Percentiles rank a stretch among this genome's conserved stretches.
Evolutionary conservation across 2,329 filamentous ascomycete species (phyloP).

Genomic region (Coleophoma cylindrospora): DNA sequence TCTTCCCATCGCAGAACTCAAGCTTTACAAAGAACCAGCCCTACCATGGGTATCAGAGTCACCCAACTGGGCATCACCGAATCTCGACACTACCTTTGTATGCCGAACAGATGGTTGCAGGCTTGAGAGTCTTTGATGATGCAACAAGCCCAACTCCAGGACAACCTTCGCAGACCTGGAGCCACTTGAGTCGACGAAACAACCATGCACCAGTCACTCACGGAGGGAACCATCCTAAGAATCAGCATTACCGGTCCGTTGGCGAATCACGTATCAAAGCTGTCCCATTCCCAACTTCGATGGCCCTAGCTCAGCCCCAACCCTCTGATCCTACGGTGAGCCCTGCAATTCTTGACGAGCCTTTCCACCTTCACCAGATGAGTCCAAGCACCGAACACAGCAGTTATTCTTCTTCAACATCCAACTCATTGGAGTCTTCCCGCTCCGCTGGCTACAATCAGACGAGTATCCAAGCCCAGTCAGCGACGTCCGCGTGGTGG

Average conservation of each 20-base stretch:
- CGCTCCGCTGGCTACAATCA: neutral
- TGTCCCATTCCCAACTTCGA: slow-evolving; percentile 2
- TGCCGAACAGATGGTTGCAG: slow-evolving; percentile 7
- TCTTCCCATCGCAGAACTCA: neutral
- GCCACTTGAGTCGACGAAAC: slow-evolving; percentile 7
- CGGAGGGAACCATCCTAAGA: slow-evolving; percentile 9
- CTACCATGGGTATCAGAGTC: slow-evolving; percentile 7
- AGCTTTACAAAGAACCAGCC: slow-evolving; percentile 6
- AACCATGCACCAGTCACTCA: slow-evolving; percentile 17
- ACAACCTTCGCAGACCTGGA: slow-evolving; percentile 15
- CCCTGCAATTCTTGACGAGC: slow-evolving; percentile 1
- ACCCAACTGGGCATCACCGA: slow-evolving; percentile 5
- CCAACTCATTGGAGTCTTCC: slow-evolving; percentile 4
- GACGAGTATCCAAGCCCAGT: neutral
- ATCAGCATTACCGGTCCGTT: slow-evolving; percentile 4
- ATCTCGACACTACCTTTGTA: neutral
- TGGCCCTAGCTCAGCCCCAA: slow-evolving; percentile 2
- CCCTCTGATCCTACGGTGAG: slow-evolving; percentile 5
- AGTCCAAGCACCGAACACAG: slow-evolving; percentile 10
- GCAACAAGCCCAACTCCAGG: slow-evolving; percentile 14
- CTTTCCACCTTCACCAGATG: slow-evolving; percentile 6
- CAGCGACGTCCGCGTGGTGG: slow-evolving; percentile 8
- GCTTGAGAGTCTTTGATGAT: slow-evolving; percentile 3
- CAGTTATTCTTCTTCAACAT: slow-evolving; percentile 7
- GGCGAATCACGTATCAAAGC: slow-evolving; percentile 2